phyloP scores from a whole-genome alignment of 2,329 filamentous ascomycete species.

The Trichophaea hybrida region DNA sequence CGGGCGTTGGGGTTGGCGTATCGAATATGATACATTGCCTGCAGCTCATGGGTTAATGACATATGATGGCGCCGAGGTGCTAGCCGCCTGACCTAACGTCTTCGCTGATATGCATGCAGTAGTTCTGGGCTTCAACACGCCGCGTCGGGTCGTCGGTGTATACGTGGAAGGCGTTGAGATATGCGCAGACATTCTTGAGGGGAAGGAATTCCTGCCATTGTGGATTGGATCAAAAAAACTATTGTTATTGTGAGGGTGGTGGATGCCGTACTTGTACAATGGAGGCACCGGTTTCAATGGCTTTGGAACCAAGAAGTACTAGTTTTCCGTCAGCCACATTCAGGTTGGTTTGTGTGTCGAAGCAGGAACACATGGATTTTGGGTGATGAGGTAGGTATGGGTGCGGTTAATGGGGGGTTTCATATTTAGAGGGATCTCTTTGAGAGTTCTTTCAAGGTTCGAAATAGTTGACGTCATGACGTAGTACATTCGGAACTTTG shows the following conservation, averaged over 20 bases:
- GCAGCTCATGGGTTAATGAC: constrained; percentile 41
- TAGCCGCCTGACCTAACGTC: constrained; percentile 2
- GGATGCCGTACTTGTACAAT: constrained; percentile 39
- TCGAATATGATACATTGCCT: constrained; percentile 81
- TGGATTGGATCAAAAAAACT: background rate
- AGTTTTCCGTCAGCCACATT: constrained; percentile 38
- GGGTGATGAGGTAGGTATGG: background rate
- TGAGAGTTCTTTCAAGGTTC: too few species aligned
- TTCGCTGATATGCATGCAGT: constrained; percentile 58
- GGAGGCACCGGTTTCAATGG: constrained; percentile 48
- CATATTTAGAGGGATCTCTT: too few species aligned
- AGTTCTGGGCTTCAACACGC: constrained; percentile 70
- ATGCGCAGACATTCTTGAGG: constrained; percentile 60
- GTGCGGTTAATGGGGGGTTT: too few species aligned
- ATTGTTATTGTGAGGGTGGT: background rate
- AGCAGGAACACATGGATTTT: background rate
- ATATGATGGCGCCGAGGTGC: background rate
- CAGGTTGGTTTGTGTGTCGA: constrained; percentile 7
- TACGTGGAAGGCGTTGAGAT: constrained; percentile 74
- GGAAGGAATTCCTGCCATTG: constrained; percentile 48
- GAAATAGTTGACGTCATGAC: too few species aligned
- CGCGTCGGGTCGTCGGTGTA: constrained; percentile 53
- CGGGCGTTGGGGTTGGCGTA: constrained; percentile 49
- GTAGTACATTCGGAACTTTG: too few species aligned
- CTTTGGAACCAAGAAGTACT: constrained; percentile 39